Evolutionary conservation across 1,284 basidiomycete genomes (phyloP).

Genomic region (Ganoderma boninense): DNA sequence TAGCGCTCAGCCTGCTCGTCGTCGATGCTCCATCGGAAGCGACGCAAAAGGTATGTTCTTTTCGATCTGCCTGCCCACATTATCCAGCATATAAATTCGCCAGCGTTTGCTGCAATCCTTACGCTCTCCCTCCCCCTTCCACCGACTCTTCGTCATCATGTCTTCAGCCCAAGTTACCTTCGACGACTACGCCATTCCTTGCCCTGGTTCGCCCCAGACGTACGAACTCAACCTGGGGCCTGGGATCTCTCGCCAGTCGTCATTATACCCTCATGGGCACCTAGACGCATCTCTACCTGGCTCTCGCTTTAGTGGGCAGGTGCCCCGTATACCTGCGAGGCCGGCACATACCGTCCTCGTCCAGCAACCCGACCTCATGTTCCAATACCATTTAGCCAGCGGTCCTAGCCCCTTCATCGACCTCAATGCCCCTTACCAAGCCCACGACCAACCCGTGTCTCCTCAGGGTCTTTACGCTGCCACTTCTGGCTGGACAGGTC

Average conservation of each 20-base stretch:
- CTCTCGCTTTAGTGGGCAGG: conserved; percentile 11
- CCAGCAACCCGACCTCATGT: conserved; percentile 14
- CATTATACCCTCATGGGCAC: conserved; percentile 15
- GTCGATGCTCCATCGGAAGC: conserved; percentile 13
- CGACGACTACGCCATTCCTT: conserved; percentile 26
- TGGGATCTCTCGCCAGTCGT: conserved; percentile 11
- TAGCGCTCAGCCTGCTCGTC: conserved; percentile 12
- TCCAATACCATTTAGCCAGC: background rate
- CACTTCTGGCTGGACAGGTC: conserved; percentile 17
- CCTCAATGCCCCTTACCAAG: background rate
- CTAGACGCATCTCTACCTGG: conserved; percentile 11
- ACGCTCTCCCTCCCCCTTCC: background rate
- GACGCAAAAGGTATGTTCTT: conserved; percentile 24
- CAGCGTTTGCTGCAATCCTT: background rate
- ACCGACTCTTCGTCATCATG: conserved; percentile 14
- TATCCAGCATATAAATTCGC: background rate
- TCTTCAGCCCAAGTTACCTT: conserved; percentile 23
- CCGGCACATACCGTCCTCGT: conserved; percentile 16
- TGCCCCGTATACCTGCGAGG: conserved; percentile 8
- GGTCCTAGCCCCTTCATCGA: background rate
- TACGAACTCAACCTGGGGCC: conserved; percentile 21
- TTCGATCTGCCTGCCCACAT: conserved; percentile 13
- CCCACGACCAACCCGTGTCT: background rate
- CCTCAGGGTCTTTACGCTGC: conserved; percentile 17
- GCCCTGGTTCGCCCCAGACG: conserved; percentile 4